Evolutionary conservation across 2,329 filamentous ascomycete species (phyloP), one percentile per base, ranked within the genome.

Genomic region (Beauveria medogensis): DNA sequence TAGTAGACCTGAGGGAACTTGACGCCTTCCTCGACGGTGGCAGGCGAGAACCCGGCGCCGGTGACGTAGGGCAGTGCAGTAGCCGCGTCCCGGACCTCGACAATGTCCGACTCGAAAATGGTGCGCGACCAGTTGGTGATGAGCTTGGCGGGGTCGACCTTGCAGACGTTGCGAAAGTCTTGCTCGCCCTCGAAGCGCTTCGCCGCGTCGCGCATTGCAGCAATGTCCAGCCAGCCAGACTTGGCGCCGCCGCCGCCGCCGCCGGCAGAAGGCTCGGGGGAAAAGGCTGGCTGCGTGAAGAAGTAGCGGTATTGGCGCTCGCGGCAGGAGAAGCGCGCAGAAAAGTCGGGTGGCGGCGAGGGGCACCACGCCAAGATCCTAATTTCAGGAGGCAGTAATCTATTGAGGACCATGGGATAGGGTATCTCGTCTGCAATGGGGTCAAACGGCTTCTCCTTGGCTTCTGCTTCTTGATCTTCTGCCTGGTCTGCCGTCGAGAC

Each of bases 101-200:
- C 86, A 64, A 99, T 89, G 68, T 88, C 86, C 10, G 91, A 84
- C 74, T 89, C 85, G 72, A 88, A 92, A 67, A 99, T 91, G 48
- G 84, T 82, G 47, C 94, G 82, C 67, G 84, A 77, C 69, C 93
- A 97, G 71, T 90, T 94, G 40, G 85, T 85, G 67, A 96, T 90
- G 74, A 96, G 91, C 78, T 97, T 97, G 68, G 82, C 86, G 1
- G 89, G 82, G 74, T 99, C 94, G 62, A 97, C 80, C 74, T 96
- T 96, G 82, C 94, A 97, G 71, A 97, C 90, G 74, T 99, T 99
- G 63, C 94, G 86, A 76, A 97, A 99, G 76, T 99, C 94, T 74
- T 97, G 91, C 56, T 86, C 74, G 6, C 94, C 94, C 67, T 92
- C 84, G 66, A 91, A 93, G 55, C 86, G 79, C 70, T 85, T 87